A percentile compares a stretch with the other conserved stretches of the same genome.
These are phyloP conservation scores for Phytophthora constricta DNA, from an alignment of 352 stramenopile species.

Conservation along the genomic window DNA sequence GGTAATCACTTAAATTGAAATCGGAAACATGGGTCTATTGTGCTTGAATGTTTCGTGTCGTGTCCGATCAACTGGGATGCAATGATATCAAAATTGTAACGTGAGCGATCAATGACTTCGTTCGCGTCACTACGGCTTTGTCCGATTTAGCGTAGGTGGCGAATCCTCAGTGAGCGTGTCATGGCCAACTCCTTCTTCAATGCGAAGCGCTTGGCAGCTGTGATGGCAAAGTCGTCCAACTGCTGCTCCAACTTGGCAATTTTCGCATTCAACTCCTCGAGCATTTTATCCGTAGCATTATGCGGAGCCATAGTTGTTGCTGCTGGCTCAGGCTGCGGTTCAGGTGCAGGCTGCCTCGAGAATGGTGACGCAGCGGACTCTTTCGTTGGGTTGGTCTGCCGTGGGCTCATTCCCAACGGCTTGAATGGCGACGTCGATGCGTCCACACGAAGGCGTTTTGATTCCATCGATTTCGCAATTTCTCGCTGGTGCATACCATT, in stretches of 20 bases:
- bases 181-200: conserved; percentile 86
- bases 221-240: conserved; percentile 75
- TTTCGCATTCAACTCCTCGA: conserved; percentile 50
- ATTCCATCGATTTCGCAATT: conserved; percentile 24
- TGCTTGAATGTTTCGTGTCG: not conserved
- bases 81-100: not conserved
- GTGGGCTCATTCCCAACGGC: conserved; percentile 24
- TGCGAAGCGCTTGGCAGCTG: conserved; percentile 68
- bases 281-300: conserved; percentile 41
- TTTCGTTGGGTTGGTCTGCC: not conserved
- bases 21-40: not conserved
- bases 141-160: conserved; percentile 52
- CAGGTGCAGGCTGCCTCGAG: conserved; percentile 10
- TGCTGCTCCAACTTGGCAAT: conserved; percentile 57
- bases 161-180: conserved; percentile 71
- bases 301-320: not conserved
- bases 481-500: conserved; percentile 6
- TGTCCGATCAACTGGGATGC: not conserved
- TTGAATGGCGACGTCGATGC: conserved; percentile 28
- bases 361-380: conserved; percentile 14
- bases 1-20: too few relatives aligned
- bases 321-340: conserved; percentile 5
- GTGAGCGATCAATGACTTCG: not conserved
- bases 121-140: conserved; percentile 30
- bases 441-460: conserved; percentile 41